Conservation (phyloP, 352 stramenopile genomes). For the Pythium scleroteichum region DNA sequence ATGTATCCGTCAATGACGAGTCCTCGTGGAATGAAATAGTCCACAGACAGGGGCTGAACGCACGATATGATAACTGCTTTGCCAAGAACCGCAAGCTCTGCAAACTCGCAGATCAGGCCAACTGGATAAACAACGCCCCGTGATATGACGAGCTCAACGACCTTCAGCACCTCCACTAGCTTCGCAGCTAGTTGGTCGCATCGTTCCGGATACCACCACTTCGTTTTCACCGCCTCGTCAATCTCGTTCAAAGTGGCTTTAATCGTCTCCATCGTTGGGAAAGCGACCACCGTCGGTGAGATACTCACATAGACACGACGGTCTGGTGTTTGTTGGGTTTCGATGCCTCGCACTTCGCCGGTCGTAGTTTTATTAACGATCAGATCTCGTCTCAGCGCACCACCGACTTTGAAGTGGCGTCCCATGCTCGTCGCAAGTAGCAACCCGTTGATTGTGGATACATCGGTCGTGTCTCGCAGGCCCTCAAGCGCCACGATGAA, state of each 20-base stretch:
- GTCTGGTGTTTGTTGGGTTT: neutral
- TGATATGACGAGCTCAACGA: neutral
- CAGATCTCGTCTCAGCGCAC: neutral
- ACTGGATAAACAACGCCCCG: conserved; percentile 6
- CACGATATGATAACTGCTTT: conserved; percentile 9
- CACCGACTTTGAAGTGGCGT: conserved; percentile 5
- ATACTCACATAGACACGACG: neutral
- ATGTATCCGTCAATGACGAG: conserved; percentile 9
- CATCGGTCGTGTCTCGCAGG: neutral
- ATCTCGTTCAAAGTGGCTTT: neutral
- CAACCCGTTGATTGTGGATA: neutral
- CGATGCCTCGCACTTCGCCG: neutral
- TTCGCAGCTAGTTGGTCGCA: neutral
- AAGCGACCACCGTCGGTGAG: neutral
- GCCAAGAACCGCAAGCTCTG: conserved; percentile 3
- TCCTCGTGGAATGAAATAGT: conserved; percentile 9
- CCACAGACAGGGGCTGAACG: conserved; percentile 3
- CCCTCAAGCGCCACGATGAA: conserved; percentile 3
- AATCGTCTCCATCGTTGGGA: neutral
- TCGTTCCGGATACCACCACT: conserved; percentile 9
- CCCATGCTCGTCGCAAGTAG: conserved; percentile 10
- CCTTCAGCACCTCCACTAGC: neutral
- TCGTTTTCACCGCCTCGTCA: neutral
- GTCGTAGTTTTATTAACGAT: neutral
- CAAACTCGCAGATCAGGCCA: neutral